These are phyloP conservation scores for Diaporthe sp. DNA, from an alignment of 2,329 filamentous ascomycete species.

Conservation along the genomic window DNA sequence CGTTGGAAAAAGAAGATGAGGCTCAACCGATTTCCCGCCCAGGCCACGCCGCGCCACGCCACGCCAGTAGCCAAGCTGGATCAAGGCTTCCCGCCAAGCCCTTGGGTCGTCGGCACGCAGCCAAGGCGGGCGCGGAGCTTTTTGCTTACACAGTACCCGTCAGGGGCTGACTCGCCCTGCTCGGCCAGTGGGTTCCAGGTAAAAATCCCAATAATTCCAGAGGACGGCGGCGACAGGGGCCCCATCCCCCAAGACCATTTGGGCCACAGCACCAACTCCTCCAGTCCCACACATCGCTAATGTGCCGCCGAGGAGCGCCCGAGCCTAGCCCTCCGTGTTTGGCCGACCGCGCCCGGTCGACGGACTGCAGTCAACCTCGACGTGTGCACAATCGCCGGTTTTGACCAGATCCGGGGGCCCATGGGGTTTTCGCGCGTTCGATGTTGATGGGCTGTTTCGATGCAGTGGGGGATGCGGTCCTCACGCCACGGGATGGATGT, in stretches of 20 bases:
- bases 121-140: slow-evolving; percentile 1
- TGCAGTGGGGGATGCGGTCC: background rate
- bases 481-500: background rate
- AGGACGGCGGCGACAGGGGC: slow-evolving; percentile 3
- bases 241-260: background rate
- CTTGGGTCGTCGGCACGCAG: slow-evolving; percentile 5
- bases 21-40: slow-evolving; percentile 27
- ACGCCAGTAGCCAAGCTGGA: slow-evolving; percentile 18
- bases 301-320: slow-evolving; percentile 39
- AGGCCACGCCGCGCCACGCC: slow-evolving; percentile 14
- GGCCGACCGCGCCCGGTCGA: slow-evolving; percentile 19
- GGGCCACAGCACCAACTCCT: background rate
- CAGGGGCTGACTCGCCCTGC: slow-evolving; percentile 38
- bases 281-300: slow-evolving; percentile 32
- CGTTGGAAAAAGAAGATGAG: slow-evolving; percentile 5
- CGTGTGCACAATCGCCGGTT: slow-evolving; percentile 25
- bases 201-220: background rate
- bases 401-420: slow-evolving; percentile 5
- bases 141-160: slow-evolving; percentile 5
- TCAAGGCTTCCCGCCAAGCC: slow-evolving; percentile 35
- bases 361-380: slow-evolving; percentile 38
- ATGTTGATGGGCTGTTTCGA: slow-evolving; percentile 7
- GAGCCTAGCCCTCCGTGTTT: slow-evolving; percentile 34
- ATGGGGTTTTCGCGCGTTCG: background rate
- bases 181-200: slow-evolving; percentile 1